Percentiles rank a stretch among this genome's conserved stretches.
Evolutionary conservation across 2,329 filamentous ascomycete species (phyloP).

Genomic region (Trichoderma arundinaceum): DNA sequence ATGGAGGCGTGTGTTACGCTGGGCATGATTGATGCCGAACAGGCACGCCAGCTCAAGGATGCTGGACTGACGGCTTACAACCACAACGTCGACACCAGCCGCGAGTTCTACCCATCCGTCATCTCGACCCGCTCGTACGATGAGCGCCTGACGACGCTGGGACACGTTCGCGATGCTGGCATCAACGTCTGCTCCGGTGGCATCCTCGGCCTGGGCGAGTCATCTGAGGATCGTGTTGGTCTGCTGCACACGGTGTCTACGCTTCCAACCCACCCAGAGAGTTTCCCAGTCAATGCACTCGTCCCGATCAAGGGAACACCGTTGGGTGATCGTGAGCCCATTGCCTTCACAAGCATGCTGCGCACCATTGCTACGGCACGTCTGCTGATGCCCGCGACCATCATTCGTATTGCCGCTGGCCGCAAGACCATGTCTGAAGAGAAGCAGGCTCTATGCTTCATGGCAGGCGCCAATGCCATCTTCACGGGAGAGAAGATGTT

Average conservation of each 20-base stretch:
- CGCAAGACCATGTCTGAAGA: slow-evolving; percentile 85
- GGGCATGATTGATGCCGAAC: slow-evolving; percentile 84
- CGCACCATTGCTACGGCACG: slow-evolving; percentile 84
- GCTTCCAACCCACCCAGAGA: slow-evolving; percentile 82
- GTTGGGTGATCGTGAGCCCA: slow-evolving; percentile 72
- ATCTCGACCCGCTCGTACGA: slow-evolving; percentile 89
- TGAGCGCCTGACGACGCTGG: slow-evolving; percentile 79
- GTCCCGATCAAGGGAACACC: slow-evolving; percentile 92
- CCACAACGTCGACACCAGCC: slow-evolving; percentile 89
- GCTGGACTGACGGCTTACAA: slow-evolving; percentile 92
- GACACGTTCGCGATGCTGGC: slow-evolving; percentile 81
- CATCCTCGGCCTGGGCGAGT: slow-evolving; percentile 84
- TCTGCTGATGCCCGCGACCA: slow-evolving; percentile 81
- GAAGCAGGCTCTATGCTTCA: slow-evolving; percentile 87
- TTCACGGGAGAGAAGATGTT: slow-evolving; percentile 97
- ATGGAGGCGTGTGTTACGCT: slow-evolving; percentile 96
- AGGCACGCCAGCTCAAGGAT: slow-evolving; percentile 81
- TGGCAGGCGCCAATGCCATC: slow-evolving; percentile 90
- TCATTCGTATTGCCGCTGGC: slow-evolving; percentile 85
- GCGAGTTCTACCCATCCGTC: slow-evolving; percentile 85
- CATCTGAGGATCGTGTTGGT: slow-evolving; percentile 77
- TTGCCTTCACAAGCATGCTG: slow-evolving; percentile 78
- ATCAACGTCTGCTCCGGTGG: slow-evolving; percentile 91
- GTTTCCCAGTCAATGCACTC: slow-evolving; percentile 88
- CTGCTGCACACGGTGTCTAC: slow-evolving; percentile 83